Conservation (phyloP, 768 basidiomycete genomes). For the Coprinopsis sp. region DNA sequence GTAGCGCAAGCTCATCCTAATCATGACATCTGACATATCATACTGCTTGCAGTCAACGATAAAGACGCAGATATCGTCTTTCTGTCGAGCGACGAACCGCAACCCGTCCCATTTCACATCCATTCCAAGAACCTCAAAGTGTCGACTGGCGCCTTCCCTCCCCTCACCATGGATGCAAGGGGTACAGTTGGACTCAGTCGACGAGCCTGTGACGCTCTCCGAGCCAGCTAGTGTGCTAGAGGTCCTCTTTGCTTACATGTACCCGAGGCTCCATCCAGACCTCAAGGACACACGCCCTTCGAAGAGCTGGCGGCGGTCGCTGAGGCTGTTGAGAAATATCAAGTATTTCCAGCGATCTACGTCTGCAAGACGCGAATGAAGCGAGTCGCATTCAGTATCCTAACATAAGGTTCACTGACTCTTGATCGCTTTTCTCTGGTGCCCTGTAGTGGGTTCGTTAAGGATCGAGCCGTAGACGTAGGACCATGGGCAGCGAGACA, state of each 20-base stretch:
- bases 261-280: conserved; percentile 19
- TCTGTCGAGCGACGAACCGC: conserved; percentile 21
- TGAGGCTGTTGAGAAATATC: conserved; percentile 26
- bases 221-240: conserved; percentile 19
- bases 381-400: neutral
- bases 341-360: conserved; percentile 23
- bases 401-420: too few species aligned
- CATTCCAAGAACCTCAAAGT: conserved; percentile 25
- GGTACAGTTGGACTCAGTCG: conserved; percentile 13
- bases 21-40: too few species aligned
- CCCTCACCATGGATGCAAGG: too few species aligned
- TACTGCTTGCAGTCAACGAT: too few species aligned
- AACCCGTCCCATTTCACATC: conserved; percentile 21
- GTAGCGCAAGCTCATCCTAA: too few species aligned
- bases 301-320: conserved; percentile 16
- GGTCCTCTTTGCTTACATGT: conserved; percentile 25
- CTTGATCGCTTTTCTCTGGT: too few species aligned
- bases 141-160: conserved; percentile 24
- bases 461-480: neutral
- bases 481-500: too few species aligned
- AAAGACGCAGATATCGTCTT: conserved; percentile 24
- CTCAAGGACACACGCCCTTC: conserved; percentile 15
- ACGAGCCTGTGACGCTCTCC: conserved; percentile 19
- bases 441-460: neutral
- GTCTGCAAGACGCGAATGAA: conserved; percentile 19